These are phyloP conservation scores for Oryza coarctata DNA, from an alignment of 176 grass and related monocot species.

Conservation along the genomic window DNA sequence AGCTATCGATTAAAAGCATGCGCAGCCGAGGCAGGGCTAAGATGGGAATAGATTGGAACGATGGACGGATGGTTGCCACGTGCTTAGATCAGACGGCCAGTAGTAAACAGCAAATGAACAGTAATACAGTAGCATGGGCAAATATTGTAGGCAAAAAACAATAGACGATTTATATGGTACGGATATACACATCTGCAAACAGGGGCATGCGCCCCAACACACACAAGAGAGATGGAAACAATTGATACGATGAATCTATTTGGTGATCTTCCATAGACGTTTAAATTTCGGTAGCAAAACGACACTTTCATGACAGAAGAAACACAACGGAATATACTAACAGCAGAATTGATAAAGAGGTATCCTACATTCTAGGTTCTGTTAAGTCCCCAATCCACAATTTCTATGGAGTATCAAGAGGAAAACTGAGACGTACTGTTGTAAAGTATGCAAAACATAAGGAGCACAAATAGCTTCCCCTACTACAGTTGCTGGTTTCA, in stretches of 20 bases:
- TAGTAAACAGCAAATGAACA: no score
- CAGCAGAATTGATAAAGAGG: constrained; percentile 19
- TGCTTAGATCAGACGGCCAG: no score
- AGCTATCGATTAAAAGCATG: no score
- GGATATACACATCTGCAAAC: no score
- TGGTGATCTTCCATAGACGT: not conserved
- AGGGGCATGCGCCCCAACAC: no score
- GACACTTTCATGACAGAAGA: not conserved
- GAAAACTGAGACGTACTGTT: constrained; percentile 47
- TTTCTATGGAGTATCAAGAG: constrained; percentile 28
- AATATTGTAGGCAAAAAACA: no score
- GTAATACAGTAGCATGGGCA: no score
- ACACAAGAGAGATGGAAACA: no score
- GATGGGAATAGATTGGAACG: no score
- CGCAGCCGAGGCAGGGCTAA: no score
- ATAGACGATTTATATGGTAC: no score
- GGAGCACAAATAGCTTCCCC: constrained; percentile 25
- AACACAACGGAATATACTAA: not conserved
- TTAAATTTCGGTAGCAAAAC: constrained; percentile 33
- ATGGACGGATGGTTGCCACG: no score
- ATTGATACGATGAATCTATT: not conserved
- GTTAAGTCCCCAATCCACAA: constrained; percentile 35
- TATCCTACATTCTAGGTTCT: constrained; percentile 43
- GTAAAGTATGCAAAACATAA: constrained; percentile 41
- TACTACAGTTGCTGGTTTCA: constrained; percentile 42